Base-by-base conservation (phyloP, 192 early-diverging fungal species). In the Coemansia sp. region DNA sequence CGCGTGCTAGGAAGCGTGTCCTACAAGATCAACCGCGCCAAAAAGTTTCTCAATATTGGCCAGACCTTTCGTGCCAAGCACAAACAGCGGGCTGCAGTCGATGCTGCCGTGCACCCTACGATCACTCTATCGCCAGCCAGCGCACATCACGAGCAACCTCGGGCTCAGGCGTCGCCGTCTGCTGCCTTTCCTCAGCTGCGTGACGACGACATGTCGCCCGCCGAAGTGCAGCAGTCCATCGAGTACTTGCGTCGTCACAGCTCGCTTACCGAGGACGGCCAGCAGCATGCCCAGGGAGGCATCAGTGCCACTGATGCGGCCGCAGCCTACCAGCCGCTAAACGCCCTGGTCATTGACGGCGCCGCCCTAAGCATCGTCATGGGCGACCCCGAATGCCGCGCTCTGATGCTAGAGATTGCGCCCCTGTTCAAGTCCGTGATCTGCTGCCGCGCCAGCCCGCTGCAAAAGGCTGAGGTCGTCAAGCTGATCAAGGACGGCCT, bases 381-480 rank as follows among this genome's bases (percentile, higher is more conserved):
- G 84, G 90, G 70, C 64, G 82, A 3, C 78, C 83, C 1, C 68
- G 86, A 6, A 84, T 84, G 42, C 65, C 80, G 36, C 83, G 87
- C 35, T 89, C 67, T 88, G 35, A 76, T 97, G 6, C 74, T 97
- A 27, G 85, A 87, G 66, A 79, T 97, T 2, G 88, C 89, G 1
- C 93, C 87, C 56, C 85, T 86, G 17, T 97, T 96, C 77, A 81
- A 87, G 49, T 90, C 92, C 53, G 97, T 99, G 1, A 77, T 99
- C 17, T 97, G 95, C 68, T 97, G 95, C 76, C 94, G 97, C 65
- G 97, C 97, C 17, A 92, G 91, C 43, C 97, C 97, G 10, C 79
- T 94, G 40, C 97, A 99, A 79, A 99, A 99, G 85, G 94, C 96
- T 9, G 82, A 94, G 71, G 93, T 99, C 4, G 97, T 99, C 15